phyloP scores from a whole-genome alignment of 805 yeast genomes.

The Lachancea quebecensis region DNA sequence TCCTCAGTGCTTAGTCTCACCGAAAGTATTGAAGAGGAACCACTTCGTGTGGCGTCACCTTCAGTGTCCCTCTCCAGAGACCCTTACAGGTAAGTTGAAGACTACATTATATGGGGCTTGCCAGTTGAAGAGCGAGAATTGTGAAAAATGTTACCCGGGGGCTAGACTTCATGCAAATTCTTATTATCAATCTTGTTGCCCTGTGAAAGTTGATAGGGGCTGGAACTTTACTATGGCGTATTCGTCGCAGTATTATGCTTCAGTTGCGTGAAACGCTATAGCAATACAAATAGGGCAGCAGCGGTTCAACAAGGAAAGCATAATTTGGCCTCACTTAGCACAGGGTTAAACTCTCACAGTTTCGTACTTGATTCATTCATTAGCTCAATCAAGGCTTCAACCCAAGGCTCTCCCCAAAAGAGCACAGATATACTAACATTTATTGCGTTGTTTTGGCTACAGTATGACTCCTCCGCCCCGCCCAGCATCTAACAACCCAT shows the following conservation, averaged over 20 bases:
- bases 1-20: constrained; percentile 36
- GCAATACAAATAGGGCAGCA: not conserved
- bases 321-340: too few relatives aligned
- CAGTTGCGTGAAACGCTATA: not conserved
- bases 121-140: not conserved
- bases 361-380: too few relatives aligned
- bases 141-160: not conserved
- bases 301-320: not conserved
- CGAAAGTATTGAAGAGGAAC: constrained; percentile 36
- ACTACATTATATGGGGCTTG: not conserved
- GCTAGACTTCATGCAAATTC: not conserved
- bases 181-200: not conserved
- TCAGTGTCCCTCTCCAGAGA: not conserved
- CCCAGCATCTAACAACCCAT: constrained; percentile 29
- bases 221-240: not conserved
- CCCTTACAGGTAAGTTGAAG: not conserved
- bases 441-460: not conserved
- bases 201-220: not conserved
- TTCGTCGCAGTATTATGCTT: not conserved
- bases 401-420: too few relatives aligned
- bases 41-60: constrained; percentile 9
- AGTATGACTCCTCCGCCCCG: constrained; percentile 15
- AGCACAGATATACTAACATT: too few relatives aligned
- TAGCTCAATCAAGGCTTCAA: too few relatives aligned
- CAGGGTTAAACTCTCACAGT: too few relatives aligned